phyloP scores from a whole-genome alignment of 805 yeast genomes.

The Debaryomyces tyrocola region DNA sequence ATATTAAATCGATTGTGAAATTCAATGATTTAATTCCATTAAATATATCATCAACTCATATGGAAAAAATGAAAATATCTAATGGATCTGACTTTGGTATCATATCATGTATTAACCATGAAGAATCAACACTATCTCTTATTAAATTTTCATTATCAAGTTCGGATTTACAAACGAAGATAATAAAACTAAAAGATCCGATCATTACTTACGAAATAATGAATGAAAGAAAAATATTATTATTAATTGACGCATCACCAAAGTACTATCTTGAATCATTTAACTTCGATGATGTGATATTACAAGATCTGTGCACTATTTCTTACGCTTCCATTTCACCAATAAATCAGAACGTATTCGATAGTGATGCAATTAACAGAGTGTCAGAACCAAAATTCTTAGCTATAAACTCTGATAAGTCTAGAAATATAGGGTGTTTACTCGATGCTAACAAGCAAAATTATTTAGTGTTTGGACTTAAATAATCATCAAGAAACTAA shows the following conservation, averaged over 20 bases:
- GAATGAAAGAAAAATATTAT: conserved; percentile 6
- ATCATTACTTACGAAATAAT: conserved; percentile 7
- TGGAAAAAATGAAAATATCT: neutral
- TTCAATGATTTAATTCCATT: conserved; percentile 12
- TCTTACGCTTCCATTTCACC: neutral
- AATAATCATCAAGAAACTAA: neutral
- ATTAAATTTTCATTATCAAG: conserved; percentile 1
- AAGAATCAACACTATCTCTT: neutral
- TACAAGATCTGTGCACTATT: neutral
- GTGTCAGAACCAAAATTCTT: conserved; percentile 26
- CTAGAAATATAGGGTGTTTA: conserved; percentile 35
- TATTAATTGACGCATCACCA: neutral
- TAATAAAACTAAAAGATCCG: conserved; percentile 2
- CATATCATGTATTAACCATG: neutral
- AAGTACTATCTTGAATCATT: neutral
- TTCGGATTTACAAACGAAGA: neutral
- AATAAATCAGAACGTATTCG: neutral
- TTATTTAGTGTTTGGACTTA: conserved; percentile 33
- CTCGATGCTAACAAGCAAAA: conserved; percentile 40
- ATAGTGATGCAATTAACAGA: neutral
- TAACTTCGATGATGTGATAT: neutral
- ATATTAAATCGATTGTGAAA: conserved; percentile 17
- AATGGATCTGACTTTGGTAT: conserved; percentile 3
- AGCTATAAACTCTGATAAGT: conserved; percentile 25
- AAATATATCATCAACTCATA: conserved; percentile 2